phyloP scores from a whole-genome alignment of 1,139 yeast genomes.

The Taiozyma onychis region DNA sequence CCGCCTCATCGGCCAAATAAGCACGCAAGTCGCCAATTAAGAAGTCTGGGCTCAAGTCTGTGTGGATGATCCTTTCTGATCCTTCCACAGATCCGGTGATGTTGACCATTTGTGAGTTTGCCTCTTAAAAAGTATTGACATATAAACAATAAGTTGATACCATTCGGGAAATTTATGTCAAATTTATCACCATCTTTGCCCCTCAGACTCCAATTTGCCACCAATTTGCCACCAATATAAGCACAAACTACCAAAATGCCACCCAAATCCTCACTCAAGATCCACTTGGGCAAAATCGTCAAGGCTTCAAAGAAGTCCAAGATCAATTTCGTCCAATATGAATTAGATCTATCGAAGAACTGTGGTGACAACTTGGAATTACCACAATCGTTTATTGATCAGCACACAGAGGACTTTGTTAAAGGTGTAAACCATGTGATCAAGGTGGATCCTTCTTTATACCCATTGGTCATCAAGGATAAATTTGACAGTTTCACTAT shows the following conservation, averaged over 20 bases:
- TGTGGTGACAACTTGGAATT: constrained; percentile 15
- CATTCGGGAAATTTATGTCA: neutral
- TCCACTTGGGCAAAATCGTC: neutral
- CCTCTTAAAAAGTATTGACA: too few relatives aligned
- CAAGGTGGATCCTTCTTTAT: constrained; percentile 39
- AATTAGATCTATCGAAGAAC: neutral
- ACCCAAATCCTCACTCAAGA: neutral
- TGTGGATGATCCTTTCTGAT: constrained; percentile 18
- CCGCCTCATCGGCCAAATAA: constrained; percentile 32
- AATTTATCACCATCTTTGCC: neutral
- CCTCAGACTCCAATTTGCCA: neutral
- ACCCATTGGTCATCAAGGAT: constrained; percentile 24
- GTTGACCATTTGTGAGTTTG: neutral
- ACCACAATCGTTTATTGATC: constrained; percentile 36
- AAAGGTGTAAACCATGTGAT: constrained; percentile 38
- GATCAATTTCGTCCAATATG: neutral
- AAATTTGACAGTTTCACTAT: constrained; percentile 23
- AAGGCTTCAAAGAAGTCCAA: neutral
- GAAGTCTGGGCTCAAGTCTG: constrained; percentile 51
- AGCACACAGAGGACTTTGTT: constrained; percentile 41
- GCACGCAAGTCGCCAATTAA: constrained; percentile 67
- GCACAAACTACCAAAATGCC: neutral
- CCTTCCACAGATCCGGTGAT: constrained; percentile 16
- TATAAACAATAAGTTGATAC: too few relatives aligned
- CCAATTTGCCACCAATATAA: neutral